phyloP scores from a whole-genome alignment of 2,329 filamentous ascomycete species.

The Fusarium buxicola region DNA sequence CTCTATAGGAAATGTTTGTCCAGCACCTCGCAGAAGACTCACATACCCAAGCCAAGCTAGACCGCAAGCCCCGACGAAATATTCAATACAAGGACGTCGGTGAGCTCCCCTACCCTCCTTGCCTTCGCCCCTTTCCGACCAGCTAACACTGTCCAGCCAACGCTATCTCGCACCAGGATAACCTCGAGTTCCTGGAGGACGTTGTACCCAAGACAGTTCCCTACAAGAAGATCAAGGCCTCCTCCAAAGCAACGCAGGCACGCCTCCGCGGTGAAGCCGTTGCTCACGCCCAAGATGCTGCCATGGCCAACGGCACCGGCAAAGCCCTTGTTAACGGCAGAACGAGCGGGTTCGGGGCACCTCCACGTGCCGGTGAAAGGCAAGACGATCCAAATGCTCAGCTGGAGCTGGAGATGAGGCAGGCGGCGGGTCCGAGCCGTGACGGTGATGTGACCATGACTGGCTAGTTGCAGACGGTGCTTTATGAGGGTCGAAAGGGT shows the following conservation, averaged over 20 bases:
- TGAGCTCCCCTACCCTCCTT: slow-evolving; percentile 53
- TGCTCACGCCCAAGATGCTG: slow-evolving; percentile 38
- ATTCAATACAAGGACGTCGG: slow-evolving; percentile 96
- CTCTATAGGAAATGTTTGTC: slow-evolving; percentile 88
- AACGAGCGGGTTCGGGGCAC: slow-evolving; percentile 32
- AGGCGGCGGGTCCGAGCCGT: slow-evolving; percentile 52
- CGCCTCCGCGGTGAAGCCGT: slow-evolving; percentile 56
- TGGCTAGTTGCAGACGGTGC: slow-evolving; percentile 53
- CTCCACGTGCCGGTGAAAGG: slow-evolving; percentile 41
- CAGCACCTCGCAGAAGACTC: slow-evolving; percentile 89
- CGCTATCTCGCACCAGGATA: slow-evolving; percentile 88
- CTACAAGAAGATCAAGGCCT: slow-evolving; percentile 81
- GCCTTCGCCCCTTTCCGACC: background rate
- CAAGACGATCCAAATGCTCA: slow-evolving; percentile 63
- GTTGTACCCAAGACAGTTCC: slow-evolving; percentile 88
- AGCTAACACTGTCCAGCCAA: slow-evolving; percentile 67
- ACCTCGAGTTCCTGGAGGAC: slow-evolving; percentile 94
- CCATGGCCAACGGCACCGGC: slow-evolving; percentile 45
- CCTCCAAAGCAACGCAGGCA: slow-evolving; percentile 63
- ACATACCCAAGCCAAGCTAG: slow-evolving; percentile 88
- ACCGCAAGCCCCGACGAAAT: slow-evolving; percentile 91
- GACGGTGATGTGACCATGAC: slow-evolving; percentile 71
- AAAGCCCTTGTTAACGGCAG: slow-evolving; percentile 49
- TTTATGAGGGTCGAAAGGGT: background rate
- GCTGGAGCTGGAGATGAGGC: slow-evolving; percentile 66